Evolutionary conservation across 768 basidiomycete species (phyloP).

Genomic region (Calvatia gigantea): DNA sequence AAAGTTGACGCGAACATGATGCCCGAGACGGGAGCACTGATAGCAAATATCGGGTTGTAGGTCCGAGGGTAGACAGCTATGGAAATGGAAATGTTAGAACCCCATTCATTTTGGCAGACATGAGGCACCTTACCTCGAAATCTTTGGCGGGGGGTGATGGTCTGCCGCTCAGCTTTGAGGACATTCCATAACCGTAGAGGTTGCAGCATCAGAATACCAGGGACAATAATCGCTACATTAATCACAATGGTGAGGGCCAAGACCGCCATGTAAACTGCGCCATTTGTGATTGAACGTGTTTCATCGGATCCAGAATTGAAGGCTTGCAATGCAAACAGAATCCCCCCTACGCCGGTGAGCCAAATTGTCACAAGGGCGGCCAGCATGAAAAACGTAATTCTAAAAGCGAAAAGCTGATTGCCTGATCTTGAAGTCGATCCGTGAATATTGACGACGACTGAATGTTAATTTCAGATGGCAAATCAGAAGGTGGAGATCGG

Average conservation of each 20-base stretch:
- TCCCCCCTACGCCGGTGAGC: slow-evolving; percentile 63
- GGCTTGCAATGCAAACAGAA: slow-evolving; percentile 64
- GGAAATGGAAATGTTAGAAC: slow-evolving; percentile 10
- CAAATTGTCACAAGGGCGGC: slow-evolving; percentile 53
- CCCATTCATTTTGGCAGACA: slow-evolving; percentile 4
- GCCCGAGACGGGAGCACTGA: slow-evolving; percentile 62
- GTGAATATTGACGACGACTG: slow-evolving; percentile 52
- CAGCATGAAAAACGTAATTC: slow-evolving; percentile 59
- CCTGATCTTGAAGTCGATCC: slow-evolving; percentile 63
- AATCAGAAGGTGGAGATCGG: background rate
- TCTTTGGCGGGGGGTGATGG: slow-evolving; percentile 72
- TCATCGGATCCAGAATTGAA: slow-evolving; percentile 40
- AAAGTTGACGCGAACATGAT: slow-evolving; percentile 73
- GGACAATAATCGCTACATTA: slow-evolving; percentile 64
- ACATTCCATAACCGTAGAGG: slow-evolving; percentile 60
- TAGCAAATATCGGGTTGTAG: slow-evolving; percentile 67
- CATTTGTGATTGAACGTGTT: slow-evolving; percentile 54
- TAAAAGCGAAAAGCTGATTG: slow-evolving; percentile 57
- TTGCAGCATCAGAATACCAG: slow-evolving; percentile 72
- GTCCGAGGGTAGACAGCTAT: slow-evolving; percentile 66
- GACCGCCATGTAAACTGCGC: slow-evolving; percentile 67
- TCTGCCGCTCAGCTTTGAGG: slow-evolving; percentile 49
- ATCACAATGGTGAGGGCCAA: slow-evolving; percentile 56
- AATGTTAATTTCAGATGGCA: slow-evolving; percentile 12
- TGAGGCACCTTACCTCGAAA: slow-evolving; percentile 59